Percentiles rank a stretch among this genome's conserved stretches.
Evolutionary conservation across 208 protist species (phyloP).

Genomic region (Trypanosoma lewisi): DNA sequence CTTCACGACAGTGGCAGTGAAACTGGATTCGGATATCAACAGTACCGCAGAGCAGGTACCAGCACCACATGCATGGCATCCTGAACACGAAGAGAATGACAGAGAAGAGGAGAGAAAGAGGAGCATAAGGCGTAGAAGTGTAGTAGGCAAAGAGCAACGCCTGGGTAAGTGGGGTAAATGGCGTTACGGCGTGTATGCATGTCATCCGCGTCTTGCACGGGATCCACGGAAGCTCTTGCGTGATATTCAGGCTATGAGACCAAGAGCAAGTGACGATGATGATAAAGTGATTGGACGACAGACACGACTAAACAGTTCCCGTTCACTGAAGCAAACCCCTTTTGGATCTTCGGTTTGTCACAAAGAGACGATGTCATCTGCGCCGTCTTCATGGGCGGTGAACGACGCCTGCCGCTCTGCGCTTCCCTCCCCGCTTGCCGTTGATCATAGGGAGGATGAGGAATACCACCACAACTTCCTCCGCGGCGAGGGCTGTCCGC

Average conservation of each 20-base stretch:
- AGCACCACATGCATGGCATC: slow-evolving; percentile 73
- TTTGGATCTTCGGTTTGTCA: background rate
- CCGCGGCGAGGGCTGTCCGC: slow-evolving; percentile 70
- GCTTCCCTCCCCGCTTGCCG: slow-evolving; percentile 41
- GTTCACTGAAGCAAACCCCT: background rate
- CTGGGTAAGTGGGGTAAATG: background rate
- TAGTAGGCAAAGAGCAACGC: background rate
- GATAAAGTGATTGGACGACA: slow-evolving; percentile 28
- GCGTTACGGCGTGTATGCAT: background rate
- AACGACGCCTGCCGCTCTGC: slow-evolving; percentile 28
- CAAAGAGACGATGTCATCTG: background rate
- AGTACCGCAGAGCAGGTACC: slow-evolving; percentile 70
- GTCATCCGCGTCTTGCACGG: background rate
- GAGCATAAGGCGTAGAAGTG: slow-evolving; percentile 25
- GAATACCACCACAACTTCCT: slow-evolving; percentile 62
- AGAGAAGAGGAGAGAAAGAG: slow-evolving; percentile 28
- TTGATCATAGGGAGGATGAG: slow-evolving; percentile 42
- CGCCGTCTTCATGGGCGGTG: slow-evolving; percentile 2
- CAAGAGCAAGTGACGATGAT: slow-evolving; percentile 56
- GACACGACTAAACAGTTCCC: slow-evolving; percentile 1
- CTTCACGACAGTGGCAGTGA: slow-evolving; percentile 46
- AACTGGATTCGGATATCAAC: slow-evolving; percentile 49
- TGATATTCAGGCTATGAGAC: slow-evolving; percentile 43
- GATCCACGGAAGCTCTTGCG: slow-evolving; percentile 22
- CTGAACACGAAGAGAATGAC: slow-evolving; percentile 47